Evolutionary conservation across 2,329 filamentous ascomycete species (phyloP), one percentile per base, ranked within the genome.

Genomic region (Colletotrichum sp.): DNA sequence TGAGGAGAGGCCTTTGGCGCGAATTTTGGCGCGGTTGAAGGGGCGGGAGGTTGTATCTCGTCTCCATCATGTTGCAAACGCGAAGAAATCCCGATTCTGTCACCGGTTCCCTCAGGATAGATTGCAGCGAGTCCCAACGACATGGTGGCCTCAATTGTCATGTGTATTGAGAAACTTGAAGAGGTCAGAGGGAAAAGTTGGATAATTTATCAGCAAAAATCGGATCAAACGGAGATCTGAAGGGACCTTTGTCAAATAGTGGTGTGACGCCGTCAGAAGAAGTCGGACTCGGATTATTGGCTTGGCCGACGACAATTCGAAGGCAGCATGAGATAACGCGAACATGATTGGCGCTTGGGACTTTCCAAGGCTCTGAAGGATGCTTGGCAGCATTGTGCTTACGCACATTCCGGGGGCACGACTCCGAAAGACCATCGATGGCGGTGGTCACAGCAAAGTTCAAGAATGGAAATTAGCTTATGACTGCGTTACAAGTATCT

Each of bases 111-210:
- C 18, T 48, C 43, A 1, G 43, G n/a, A 48, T 48, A 48, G 2
- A 48, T 48, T 48, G 43, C n/a, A 48, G 43, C 43, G 10, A 48
- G 43, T 22, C 43, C 43, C 22, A 48, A 48, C 43, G 43, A 22
- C 43, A 48, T 48, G 10, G 22, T 48, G 10, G 22, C 0, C 43
- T 48, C 6, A 22, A 22, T n/a, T 22, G n/a, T 12, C 6, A 22
- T 22, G 43, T 22, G 43, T 22, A 48, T 3, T 7, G 43, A 48
- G 43, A 6, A 48, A 3, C 2, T 0, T 22, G n/a, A 3, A 48
- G n/a, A 13, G 43, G 0, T 22, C 12, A n/a, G 6, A 22, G 9
- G 6, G n/a, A 8, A 22, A 1, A 13, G 0, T 0, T 48, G 10
- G n/a, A 48, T 2, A 4, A 3, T 7, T 22, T 48, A 22, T 48